A percentile compares a stretch with the other conserved stretches of the same genome.
Conservation (phyloP, 1,284 basidiomycete species). For the Peniophora sp. region DNA sequence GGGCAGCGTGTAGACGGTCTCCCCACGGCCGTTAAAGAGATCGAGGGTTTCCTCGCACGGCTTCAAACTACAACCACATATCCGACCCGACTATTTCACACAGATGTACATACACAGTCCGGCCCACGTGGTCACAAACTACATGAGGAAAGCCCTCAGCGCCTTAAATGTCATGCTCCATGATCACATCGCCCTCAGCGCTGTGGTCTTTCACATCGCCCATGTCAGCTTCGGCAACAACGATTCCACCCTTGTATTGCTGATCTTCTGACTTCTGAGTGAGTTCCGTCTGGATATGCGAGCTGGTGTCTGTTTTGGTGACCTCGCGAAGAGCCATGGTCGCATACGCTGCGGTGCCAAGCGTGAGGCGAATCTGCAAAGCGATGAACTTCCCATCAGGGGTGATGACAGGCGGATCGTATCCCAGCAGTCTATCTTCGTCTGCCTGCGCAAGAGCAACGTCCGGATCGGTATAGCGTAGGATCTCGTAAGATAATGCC, state of each 20-base stretch:
- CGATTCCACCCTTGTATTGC: conserved; percentile 50
- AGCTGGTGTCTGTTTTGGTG: conserved; percentile 88
- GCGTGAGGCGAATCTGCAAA: conserved; percentile 70
- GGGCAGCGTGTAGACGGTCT: too few relatives aligned
- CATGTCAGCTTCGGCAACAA: conserved; percentile 18
- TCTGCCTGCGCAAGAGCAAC: conserved; percentile 88
- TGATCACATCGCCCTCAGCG: too few relatives aligned
- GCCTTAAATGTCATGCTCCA: too few relatives aligned
- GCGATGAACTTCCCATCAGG: conserved; percentile 79
- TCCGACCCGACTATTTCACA: too few relatives aligned
- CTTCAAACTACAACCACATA: too few relatives aligned
- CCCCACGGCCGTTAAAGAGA: too few relatives aligned
- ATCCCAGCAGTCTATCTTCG: conserved; percentile 82
- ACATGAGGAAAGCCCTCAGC: too few relatives aligned
- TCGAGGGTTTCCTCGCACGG: too few relatives aligned
- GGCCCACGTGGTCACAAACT: too few relatives aligned
- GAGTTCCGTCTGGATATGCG: conserved; percentile 76
- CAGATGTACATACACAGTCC: too few relatives aligned
- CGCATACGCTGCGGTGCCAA: conserved; percentile 87
- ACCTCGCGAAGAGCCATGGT: conserved; percentile 94
- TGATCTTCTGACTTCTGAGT: conserved; percentile 82
- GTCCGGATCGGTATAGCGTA: conserved; percentile 91
- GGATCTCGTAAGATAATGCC: conserved; percentile 71
- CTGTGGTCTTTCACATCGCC: too few relatives aligned
- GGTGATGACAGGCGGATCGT: conserved; percentile 60